Evolutionary conservation across 2,329 filamentous ascomycete species (phyloP).

Genomic region (Monosporascus sp.): DNA sequence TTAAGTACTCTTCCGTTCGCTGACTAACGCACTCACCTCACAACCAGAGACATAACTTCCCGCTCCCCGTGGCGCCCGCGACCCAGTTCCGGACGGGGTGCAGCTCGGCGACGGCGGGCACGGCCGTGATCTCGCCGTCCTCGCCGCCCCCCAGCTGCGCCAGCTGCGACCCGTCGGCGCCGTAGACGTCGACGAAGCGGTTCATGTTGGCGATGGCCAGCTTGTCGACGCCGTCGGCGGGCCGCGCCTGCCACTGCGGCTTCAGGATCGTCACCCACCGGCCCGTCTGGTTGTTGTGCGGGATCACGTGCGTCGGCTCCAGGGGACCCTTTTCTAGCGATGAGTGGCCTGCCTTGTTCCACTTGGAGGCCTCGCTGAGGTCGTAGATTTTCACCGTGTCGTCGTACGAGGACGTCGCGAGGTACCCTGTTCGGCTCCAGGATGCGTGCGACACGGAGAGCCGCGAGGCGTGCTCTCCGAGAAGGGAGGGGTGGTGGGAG

Average conservation of each 20-base stretch:
- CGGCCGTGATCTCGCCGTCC: slow-evolving; percentile 70
- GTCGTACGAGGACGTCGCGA: slow-evolving; percentile 91
- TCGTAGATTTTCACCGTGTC: slow-evolving; percentile 92
- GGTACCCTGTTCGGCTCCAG: slow-evolving; percentile 77
- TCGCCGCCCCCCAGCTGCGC: slow-evolving; percentile 77
- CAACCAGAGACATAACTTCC: slow-evolving; percentile 89
- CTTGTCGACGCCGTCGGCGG: slow-evolving; percentile 73
- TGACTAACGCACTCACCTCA: slow-evolving; percentile 31
- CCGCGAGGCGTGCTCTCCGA: slow-evolving; percentile 77
- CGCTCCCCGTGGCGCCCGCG: slow-evolving; percentile 83
- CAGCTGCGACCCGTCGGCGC: slow-evolving; percentile 74
- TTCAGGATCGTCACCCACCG: slow-evolving; percentile 82
- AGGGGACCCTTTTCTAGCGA: slow-evolving; percentile 48
- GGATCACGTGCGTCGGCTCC: slow-evolving; percentile 61
- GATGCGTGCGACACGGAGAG: slow-evolving; percentile 89
- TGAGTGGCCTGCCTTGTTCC: slow-evolving; percentile 54
- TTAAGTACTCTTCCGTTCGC: neutral
- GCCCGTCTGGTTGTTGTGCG: slow-evolving; percentile 94
- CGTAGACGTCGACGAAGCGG: slow-evolving; percentile 88
- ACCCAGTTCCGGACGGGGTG: slow-evolving; percentile 89
- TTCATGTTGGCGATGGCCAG: slow-evolving; percentile 98
- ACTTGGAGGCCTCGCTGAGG: slow-evolving; percentile 56
- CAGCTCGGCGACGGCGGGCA: slow-evolving; percentile 87
- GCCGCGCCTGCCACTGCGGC: slow-evolving; percentile 82
- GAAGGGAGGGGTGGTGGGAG: slow-evolving; percentile 55